Conservation (phyloP, 306 rosid genomes). For the Cercis canadensis region DNA sequence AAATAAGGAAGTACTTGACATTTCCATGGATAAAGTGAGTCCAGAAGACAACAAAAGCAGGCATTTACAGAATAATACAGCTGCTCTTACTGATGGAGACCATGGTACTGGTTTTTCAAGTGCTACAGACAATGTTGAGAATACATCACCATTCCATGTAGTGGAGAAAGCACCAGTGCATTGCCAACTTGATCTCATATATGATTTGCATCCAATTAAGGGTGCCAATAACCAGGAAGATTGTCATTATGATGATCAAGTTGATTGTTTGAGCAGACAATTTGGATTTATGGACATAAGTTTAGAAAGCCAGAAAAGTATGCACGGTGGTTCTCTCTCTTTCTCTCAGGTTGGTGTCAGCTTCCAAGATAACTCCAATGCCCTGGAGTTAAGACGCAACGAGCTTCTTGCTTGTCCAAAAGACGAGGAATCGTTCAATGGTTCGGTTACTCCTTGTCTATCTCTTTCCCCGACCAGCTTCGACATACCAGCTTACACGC, state of each 20-base stretch:
- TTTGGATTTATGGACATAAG: conserved; percentile 52
- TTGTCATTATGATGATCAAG: conserved; percentile 44
- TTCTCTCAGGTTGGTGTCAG: conserved; percentile 35
- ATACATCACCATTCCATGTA: conserved; percentile 14
- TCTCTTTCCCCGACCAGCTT: conserved; percentile 38
- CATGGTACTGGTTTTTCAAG: background rate
- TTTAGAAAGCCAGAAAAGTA: conserved; percentile 34
- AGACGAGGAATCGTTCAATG: conserved; percentile 30
- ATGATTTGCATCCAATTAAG: conserved; percentile 39
- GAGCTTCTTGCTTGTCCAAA: conserved; percentile 35
- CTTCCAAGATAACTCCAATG: conserved; percentile 42
- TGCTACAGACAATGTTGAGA: conserved; percentile 19
- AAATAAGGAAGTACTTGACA: conserved; percentile 2
- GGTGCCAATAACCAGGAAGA: conserved; percentile 36
- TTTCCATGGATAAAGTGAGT: conserved; percentile 5
- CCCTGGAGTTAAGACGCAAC: conserved; percentile 33
- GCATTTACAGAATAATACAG: background rate
- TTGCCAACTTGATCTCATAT: background rate
- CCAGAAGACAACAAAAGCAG: background rate
- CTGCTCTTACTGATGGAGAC: background rate
- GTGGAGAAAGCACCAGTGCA: background rate
- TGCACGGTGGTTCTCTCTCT: conserved; percentile 38
- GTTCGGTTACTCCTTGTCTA: conserved; percentile 12
- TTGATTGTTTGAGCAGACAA: conserved; percentile 57
- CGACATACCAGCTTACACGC: conserved; percentile 30